These are phyloP conservation scores for Pisolithus microcarpus DNA, from an alignment of 768 basidiomycete species.

Conservation along the genomic window DNA sequence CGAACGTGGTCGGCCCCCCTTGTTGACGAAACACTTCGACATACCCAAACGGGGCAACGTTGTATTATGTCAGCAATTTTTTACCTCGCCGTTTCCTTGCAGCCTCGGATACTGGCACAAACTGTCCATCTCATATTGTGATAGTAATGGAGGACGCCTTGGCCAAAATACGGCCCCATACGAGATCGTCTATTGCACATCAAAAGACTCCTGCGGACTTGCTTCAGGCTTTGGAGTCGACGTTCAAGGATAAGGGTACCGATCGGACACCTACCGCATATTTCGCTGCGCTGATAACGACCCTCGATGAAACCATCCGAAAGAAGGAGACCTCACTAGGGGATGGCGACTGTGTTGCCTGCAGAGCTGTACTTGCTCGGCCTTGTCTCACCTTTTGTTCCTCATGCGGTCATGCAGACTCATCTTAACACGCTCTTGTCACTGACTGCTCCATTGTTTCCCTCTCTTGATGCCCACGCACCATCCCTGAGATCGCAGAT, in stretches of 20 bases:
- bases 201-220: slow-evolving; percentile 87
- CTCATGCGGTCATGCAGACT: slow-evolving; percentile 71
- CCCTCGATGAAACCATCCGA: slow-evolving; percentile 71
- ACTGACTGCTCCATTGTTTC: slow-evolving; percentile 75
- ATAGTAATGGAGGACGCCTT: slow-evolving; percentile 55
- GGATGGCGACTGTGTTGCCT: slow-evolving; percentile 47
- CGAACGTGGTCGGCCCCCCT: not conserved
- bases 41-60: not conserved
- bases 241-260: slow-evolving; percentile 60
- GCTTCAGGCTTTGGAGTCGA: slow-evolving; percentile 77
- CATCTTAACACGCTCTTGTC: slow-evolving; percentile 65
- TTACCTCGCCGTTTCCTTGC: slow-evolving; percentile 8
- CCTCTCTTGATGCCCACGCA: slow-evolving; percentile 53
- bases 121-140: no score
- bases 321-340: slow-evolving; percentile 59
- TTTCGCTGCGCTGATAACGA: slow-evolving; percentile 85
- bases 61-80: slow-evolving; percentile 29
- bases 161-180: slow-evolving; percentile 82
- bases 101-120: not conserved
- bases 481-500: slow-evolving; percentile 85
- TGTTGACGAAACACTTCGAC: not conserved
- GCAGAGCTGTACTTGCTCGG: slow-evolving; percentile 34
- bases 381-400: slow-evolving; percentile 39
- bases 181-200: slow-evolving; percentile 70
- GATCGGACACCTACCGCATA: slow-evolving; percentile 81